Conservation (phyloP, 257 asterid genomes). For the Hygrophila difformis region DNA sequence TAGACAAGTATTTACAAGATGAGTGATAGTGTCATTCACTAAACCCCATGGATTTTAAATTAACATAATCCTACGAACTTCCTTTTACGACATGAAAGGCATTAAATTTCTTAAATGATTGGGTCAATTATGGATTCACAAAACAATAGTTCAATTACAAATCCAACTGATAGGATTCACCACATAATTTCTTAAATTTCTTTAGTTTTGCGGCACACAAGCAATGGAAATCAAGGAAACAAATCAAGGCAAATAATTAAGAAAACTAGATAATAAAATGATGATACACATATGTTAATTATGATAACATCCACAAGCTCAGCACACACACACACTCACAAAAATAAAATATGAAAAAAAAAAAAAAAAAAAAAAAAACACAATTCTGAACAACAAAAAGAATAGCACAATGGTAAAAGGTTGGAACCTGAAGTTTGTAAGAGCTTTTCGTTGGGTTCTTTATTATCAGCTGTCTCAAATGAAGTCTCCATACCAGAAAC, state of each 20-base stretch:
- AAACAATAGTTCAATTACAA: not conserved
- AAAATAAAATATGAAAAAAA: too few relatives aligned
- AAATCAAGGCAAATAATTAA: not conserved
- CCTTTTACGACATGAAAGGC: not conserved
- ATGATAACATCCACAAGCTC: too few relatives aligned
- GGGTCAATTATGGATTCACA: not conserved
- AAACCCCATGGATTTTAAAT: not conserved
- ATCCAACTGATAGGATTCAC: conserved; percentile 4
- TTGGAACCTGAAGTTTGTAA: conserved; percentile 44
- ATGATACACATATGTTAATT: too few relatives aligned
- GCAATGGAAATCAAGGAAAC: not conserved
- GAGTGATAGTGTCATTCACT: too few relatives aligned
- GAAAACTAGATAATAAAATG: not conserved
- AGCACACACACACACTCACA: too few relatives aligned
- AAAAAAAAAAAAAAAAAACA: too few relatives aligned
- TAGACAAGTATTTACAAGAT: too few relatives aligned
- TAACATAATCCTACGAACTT: not conserved
- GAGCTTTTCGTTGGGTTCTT: conserved; percentile 28
- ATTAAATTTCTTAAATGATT: not conserved
- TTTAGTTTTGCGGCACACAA: not conserved
- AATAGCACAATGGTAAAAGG: conserved; percentile 2
- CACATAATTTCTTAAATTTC: conserved; percentile 1
- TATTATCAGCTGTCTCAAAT: conserved; percentile 27
- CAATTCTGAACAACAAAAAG: conserved; percentile 1
- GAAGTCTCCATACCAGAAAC: conserved; percentile 41